A percentile compares a stretch with the other conserved stretches of the same genome.
phyloP scores from a whole-genome alignment of 2,329 filamentous ascomycete genomes.

The Rhynchosporium agropyri region DNA sequence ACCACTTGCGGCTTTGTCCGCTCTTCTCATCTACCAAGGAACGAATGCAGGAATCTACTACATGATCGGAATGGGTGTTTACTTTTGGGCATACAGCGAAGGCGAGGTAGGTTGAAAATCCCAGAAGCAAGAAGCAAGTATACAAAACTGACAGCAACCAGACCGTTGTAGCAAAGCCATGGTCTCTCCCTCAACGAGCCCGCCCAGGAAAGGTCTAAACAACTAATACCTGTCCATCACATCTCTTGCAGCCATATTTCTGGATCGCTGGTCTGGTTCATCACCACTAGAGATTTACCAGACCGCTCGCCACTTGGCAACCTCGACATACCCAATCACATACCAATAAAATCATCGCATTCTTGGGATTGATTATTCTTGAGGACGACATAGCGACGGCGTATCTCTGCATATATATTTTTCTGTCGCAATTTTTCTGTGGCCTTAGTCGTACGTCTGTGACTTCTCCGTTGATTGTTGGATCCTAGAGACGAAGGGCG shows the following conservation, averaged over 20 bases:
- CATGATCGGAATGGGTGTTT: constrained; percentile 78
- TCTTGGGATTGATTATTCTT: background rate
- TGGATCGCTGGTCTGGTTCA: constrained; percentile 9
- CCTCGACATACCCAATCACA: background rate
- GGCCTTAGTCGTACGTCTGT: background rate
- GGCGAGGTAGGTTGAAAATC: constrained; percentile 75
- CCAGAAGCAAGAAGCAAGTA: background rate
- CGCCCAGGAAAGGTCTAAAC: constrained; percentile 37
- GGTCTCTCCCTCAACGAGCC: constrained; percentile 37
- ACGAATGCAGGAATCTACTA: constrained; percentile 95
- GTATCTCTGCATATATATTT: constrained; percentile 13
- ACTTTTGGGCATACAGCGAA: constrained; percentile 97
- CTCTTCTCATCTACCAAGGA: constrained; percentile 83
- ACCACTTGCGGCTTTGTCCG: constrained; percentile 74
- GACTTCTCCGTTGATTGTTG: constrained; percentile 4
- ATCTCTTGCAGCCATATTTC: constrained; percentile 3
- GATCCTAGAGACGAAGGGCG: background rate
- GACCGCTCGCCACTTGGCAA: constrained; percentile 11
- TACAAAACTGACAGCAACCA: constrained; percentile 27
- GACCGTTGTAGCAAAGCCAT: constrained; percentile 37
- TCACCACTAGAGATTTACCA: constrained; percentile 11
- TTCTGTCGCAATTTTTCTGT: constrained; percentile 12
- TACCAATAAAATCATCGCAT: background rate
- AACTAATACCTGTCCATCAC: constrained; percentile 4
- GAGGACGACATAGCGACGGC: constrained; percentile 20